phyloP scores from a whole-genome alignment of 2,329 filamentous ascomycete species.

The Alternaria ventricosa region DNA sequence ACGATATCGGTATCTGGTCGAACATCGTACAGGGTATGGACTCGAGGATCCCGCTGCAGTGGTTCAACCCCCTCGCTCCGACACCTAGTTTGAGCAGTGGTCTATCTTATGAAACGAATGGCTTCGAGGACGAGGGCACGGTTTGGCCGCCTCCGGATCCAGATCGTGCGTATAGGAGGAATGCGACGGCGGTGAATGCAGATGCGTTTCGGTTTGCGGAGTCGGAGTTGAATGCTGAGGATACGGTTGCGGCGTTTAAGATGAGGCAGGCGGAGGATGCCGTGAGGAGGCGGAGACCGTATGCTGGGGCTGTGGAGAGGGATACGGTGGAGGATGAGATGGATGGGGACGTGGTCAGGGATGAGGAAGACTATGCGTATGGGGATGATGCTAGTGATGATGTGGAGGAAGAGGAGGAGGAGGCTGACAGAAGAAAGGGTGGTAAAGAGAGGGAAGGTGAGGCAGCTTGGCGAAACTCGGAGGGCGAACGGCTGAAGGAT shows the following conservation, averaged over 20 bases:
- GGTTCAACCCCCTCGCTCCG: slow-evolving; percentile 71
- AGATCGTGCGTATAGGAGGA: slow-evolving; percentile 46
- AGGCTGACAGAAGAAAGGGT: slow-evolving; percentile 15
- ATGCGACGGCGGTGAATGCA: slow-evolving; percentile 12
- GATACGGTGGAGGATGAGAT: slow-evolving; percentile 13
- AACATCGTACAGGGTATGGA: slow-evolving; percentile 82
- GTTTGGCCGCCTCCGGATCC: slow-evolving; percentile 60
- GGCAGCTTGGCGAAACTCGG: slow-evolving; percentile 73
- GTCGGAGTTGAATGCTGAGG: slow-evolving; percentile 45
- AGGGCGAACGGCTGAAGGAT: slow-evolving; percentile 76
- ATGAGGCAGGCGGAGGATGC: slow-evolving; percentile 61
- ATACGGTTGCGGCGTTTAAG: slow-evolving; percentile 61
- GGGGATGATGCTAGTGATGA: slow-evolving; percentile 27
- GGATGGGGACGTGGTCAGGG: slow-evolving; percentile 3
- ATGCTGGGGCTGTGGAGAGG: slow-evolving; percentile 50
- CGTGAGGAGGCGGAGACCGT: slow-evolving; percentile 50
- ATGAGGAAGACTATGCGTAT: slow-evolving; percentile 29
- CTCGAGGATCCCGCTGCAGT: slow-evolving; percentile 64
- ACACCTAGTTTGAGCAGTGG: slow-evolving; percentile 61
- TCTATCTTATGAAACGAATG: slow-evolving; percentile 72
- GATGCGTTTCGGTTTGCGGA: slow-evolving; percentile 50
- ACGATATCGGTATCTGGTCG: slow-evolving; percentile 76
- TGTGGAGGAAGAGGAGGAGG: slow-evolving; percentile 18
- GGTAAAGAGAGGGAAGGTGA: slow-evolving; percentile 54
- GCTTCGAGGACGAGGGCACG: slow-evolving; percentile 64